phyloP scores from a whole-genome alignment of 2,329 filamentous ascomycete genomes.

The Hypoxylon rubiginosum region DNA sequence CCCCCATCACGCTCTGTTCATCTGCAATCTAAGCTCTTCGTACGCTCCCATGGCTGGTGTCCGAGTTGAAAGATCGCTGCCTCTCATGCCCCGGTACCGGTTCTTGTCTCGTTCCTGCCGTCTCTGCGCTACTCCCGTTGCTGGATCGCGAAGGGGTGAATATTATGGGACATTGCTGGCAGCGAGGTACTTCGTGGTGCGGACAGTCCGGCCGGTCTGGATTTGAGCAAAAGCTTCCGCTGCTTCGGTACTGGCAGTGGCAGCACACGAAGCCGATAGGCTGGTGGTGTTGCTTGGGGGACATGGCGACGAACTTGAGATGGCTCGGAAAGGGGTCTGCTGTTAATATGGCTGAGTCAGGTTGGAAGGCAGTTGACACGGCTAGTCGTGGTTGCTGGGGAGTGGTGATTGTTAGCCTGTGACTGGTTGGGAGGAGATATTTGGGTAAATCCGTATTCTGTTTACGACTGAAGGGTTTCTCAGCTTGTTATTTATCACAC shows the following conservation, averaged over 20 bases:
- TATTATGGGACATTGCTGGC: slow-evolving; percentile 44
- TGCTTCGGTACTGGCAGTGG: slow-evolving; percentile 45
- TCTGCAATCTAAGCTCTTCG: background rate
- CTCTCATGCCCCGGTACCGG: slow-evolving; percentile 1
- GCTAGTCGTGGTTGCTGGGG: background rate
- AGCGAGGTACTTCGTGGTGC: slow-evolving; percentile 44
- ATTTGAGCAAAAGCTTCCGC: slow-evolving; percentile 47
- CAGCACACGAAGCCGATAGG: slow-evolving; percentile 50
- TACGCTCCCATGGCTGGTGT: slow-evolving; percentile 8
- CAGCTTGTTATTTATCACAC: background rate
- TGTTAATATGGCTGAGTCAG: background rate
- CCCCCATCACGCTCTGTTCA: background rate
- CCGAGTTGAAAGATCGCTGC: slow-evolving; percentile 19
- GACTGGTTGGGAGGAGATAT: no score
- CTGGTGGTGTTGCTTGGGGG: slow-evolving; percentile 37
- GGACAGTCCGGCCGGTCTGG: slow-evolving; percentile 43
- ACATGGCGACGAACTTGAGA: background rate
- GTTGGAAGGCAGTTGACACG: background rate
- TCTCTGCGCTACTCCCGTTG: background rate
- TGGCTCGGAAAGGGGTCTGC: background rate
- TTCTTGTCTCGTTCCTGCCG: no score
- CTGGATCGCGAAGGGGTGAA: slow-evolving; percentile 36
- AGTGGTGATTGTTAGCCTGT: background rate
- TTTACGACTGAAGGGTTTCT: background rate
- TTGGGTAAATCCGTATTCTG: background rate